Evolutionary conservation across 768 basidiomycete genomes (phyloP).

Genomic region (Boletus sensibilis): DNA sequence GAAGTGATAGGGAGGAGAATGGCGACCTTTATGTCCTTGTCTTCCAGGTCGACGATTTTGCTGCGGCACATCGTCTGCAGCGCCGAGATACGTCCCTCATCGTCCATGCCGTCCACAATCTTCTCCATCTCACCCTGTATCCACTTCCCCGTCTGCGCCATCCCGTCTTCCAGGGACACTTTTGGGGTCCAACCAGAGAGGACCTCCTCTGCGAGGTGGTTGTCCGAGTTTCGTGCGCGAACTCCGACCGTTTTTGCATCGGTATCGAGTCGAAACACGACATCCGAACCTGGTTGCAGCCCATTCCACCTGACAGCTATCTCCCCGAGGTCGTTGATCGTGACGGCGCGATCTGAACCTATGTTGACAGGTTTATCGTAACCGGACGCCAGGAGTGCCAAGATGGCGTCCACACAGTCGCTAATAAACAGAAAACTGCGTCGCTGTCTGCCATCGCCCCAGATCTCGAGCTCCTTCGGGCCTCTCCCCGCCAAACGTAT

Average conservation of each 20-base stretch:
- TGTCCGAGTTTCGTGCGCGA: slow-evolving; percentile 51
- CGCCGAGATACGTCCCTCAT: slow-evolving; percentile 7
- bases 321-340: slow-evolving; percentile 42
- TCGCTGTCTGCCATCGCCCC: slow-evolving; percentile 54
- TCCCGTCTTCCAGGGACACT: slow-evolving; percentile 44
- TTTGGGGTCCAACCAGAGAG: slow-evolving; percentile 45
- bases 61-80: slow-evolving; percentile 35
- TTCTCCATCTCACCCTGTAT: slow-evolving; percentile 40
- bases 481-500: slow-evolving; percentile 12
- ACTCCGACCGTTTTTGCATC: slow-evolving; percentile 45
- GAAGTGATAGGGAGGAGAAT: slow-evolving; percentile 61
- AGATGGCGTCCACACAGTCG: slow-evolving; percentile 52
- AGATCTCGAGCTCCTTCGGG: slow-evolving; percentile 45
- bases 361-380: slow-evolving; percentile 45
- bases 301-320: slow-evolving; percentile 39
- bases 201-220: slow-evolving; percentile 31
- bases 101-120: slow-evolving; percentile 4
- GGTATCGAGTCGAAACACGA: slow-evolving; percentile 29
- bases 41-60: slow-evolving; percentile 38
- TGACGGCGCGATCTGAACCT: slow-evolving; percentile 45
- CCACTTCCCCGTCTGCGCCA: slow-evolving; percentile 48
- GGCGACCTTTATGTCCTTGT: slow-evolving; percentile 42
- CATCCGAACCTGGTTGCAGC: slow-evolving; percentile 21
- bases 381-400: slow-evolving; percentile 42
- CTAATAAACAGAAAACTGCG: slow-evolving; percentile 57